These are phyloP conservation scores for Colletotrichum cordylinicola DNA, from an alignment of 2,329 filamentous ascomycete species.

Conservation along the genomic window DNA sequence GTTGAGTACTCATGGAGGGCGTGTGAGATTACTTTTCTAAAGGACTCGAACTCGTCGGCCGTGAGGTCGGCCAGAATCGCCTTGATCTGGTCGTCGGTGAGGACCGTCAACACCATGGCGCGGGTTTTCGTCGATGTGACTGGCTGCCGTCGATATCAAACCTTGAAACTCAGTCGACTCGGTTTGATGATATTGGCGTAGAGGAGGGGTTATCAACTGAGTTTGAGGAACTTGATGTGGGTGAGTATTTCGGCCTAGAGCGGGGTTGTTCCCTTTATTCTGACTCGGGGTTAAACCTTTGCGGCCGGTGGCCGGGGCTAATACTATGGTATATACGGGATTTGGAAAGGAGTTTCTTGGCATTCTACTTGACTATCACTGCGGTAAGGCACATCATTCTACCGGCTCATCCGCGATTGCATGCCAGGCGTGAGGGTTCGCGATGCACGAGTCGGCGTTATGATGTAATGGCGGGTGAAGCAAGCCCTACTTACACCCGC, in stretches of 20 bases:
- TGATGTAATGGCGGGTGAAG: background rate
- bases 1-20: slow-evolving; percentile 69
- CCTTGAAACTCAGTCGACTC: slow-evolving; percentile 21
- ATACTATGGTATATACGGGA: background rate
- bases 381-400: background rate
- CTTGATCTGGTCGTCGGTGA: slow-evolving; percentile 63
- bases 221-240: background rate
- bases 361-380: background rate
- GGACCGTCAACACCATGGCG: slow-evolving; percentile 62
- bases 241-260: background rate
- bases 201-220: background rate
- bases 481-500: background rate
- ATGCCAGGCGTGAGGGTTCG: background rate
- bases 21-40: slow-evolving; percentile 53
- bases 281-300: slow-evolving; percentile 6
- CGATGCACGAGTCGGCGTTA: background rate
- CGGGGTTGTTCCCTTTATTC: slow-evolving; percentile 4
- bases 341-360: background rate
- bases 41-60: slow-evolving; percentile 55
- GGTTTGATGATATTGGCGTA: background rate
- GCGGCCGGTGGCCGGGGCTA: background rate
- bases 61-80: slow-evolving; percentile 59
- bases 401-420: background rate
- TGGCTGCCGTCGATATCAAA: background rate
- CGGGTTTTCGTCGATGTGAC: background rate